Percentiles rank a stretch among this genome's conserved stretches.
phyloP scores from a whole-genome alignment of 2,329 filamentous ascomycete species.

The Helotiales sp. region DNA sequence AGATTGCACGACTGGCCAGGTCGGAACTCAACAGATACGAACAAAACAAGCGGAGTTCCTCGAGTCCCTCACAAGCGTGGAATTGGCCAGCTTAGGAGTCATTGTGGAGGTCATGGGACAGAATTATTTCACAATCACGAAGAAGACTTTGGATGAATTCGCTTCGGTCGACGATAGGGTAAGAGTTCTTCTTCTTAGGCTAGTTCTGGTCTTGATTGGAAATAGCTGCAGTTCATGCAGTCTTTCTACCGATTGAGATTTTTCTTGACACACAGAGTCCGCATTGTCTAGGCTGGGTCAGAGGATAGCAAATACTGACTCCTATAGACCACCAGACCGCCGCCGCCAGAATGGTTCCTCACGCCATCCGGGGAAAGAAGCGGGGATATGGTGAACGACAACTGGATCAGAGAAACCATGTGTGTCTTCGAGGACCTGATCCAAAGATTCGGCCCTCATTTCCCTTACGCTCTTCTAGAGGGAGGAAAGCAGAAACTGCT shows the following conservation, averaged over 20 bases:
- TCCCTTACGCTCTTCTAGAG: slow-evolving; percentile 24
- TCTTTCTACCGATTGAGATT: neutral
- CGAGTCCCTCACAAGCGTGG: slow-evolving; percentile 14
- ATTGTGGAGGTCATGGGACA: slow-evolving; percentile 30
- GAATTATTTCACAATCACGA: slow-evolving; percentile 26
- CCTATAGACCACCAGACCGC: neutral
- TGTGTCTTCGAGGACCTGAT: slow-evolving; percentile 31
- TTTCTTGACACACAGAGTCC: neutral
- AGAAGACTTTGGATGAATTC: slow-evolving; percentile 8
- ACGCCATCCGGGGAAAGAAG: slow-evolving; percentile 2
- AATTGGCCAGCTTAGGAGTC: slow-evolving; percentile 25
- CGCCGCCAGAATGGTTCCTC: slow-evolving; percentile 1
- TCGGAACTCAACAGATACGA: slow-evolving; percentile 12
- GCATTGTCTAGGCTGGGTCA: neutral
- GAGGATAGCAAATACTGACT: neutral
- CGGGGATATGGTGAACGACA: slow-evolving; percentile 14
- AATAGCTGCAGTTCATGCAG: neutral
- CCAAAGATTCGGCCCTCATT: slow-evolving; percentile 29
- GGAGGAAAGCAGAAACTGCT: slow-evolving; percentile 7
- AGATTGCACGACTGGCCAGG: slow-evolving; percentile 24
- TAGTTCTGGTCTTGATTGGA: neutral
- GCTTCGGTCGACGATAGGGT: slow-evolving; percentile 1
- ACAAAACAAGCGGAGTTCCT: slow-evolving; percentile 22
- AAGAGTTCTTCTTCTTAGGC: neutral
- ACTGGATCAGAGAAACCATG: slow-evolving; percentile 26